A percentile compares a stretch with the other conserved stretches of the same genome.
phyloP scores from a whole-genome alignment of 257 asterid genomes.

The Scutellaria baicalensis region DNA sequence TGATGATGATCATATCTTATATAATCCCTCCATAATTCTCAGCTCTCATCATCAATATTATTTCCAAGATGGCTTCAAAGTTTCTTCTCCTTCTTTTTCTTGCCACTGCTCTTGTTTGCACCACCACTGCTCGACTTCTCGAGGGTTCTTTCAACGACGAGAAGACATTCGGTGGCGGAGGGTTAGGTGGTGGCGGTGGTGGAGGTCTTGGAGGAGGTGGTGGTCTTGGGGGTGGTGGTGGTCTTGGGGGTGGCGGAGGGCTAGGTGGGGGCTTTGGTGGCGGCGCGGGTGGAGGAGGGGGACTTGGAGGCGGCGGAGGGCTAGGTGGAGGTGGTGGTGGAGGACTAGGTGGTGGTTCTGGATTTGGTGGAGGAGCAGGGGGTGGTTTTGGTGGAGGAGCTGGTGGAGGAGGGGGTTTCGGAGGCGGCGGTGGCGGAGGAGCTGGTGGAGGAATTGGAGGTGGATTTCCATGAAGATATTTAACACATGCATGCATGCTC shows the following conservation, averaged over 20 bases:
- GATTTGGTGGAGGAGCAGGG: slow-evolving; percentile 19
- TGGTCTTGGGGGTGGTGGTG: slow-evolving; percentile 1
- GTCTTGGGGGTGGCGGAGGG: slow-evolving; percentile 10
- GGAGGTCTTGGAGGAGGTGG: slow-evolving; percentile 9
- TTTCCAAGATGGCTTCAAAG: slow-evolving; percentile 7
- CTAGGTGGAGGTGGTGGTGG: slow-evolving; percentile 12
- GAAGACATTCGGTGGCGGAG: slow-evolving; percentile 5
- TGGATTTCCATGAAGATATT: slow-evolving; percentile 18
- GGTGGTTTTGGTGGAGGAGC: slow-evolving; percentile 16
- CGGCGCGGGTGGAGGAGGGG: slow-evolving; percentile 11
- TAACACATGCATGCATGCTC: no score
- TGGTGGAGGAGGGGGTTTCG: slow-evolving; percentile 19
- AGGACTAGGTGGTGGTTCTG: slow-evolving; percentile 19
- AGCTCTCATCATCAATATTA: slow-evolving; percentile 1
- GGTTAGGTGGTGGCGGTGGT: not conserved
- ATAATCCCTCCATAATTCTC: slow-evolving; percentile 1
- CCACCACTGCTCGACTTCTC: slow-evolving; percentile 17
- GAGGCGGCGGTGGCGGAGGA: slow-evolving; percentile 19
- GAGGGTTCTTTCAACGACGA: slow-evolving; percentile 11
- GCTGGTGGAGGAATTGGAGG: slow-evolving; percentile 24
- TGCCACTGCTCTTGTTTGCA: slow-evolving; percentile 15
- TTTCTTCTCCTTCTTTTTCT: slow-evolving; percentile 13
- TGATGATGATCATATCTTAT: not conserved
- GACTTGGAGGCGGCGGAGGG: slow-evolving; percentile 15
- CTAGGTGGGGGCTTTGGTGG: slow-evolving; percentile 23